Conservation (phyloP, 371 early-diverging fungal species). For the Mucor sp. region DNA sequence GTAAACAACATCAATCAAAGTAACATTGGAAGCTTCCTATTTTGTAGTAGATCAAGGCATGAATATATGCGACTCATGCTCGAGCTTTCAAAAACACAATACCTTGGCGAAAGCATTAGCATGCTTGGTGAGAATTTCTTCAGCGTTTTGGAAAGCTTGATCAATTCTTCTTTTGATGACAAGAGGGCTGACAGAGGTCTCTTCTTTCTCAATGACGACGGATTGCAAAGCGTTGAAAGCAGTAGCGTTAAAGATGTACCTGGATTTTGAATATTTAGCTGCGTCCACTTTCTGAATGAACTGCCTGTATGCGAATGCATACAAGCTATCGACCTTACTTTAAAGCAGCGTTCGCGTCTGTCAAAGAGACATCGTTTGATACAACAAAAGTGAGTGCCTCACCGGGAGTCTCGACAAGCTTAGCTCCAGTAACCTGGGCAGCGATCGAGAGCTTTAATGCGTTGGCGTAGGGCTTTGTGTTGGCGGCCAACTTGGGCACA, state of each 20-base stretch:
- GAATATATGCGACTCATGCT: not conserved
- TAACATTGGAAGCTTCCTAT: constrained; percentile 32
- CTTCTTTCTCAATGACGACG: constrained; percentile 44
- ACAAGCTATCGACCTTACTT: constrained; percentile 24
- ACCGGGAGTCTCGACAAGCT: constrained; percentile 29
- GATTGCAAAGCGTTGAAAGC: constrained; percentile 33
- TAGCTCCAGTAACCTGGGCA: constrained; percentile 31
- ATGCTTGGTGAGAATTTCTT: constrained; percentile 21
- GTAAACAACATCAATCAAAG: constrained; percentile 37
- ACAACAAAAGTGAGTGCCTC: constrained; percentile 30
- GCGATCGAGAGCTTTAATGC: constrained; percentile 42
- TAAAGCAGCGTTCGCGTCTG: constrained; percentile 46
- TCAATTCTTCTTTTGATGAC: constrained; percentile 39
- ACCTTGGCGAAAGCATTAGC: constrained; percentile 36
- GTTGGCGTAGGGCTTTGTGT: constrained; percentile 38
- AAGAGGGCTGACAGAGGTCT: constrained; percentile 27
- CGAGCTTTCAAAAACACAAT: not conserved
- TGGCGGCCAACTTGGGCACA: constrained; percentile 39
- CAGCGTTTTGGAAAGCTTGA: constrained; percentile 35
- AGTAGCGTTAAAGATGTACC: constrained; percentile 34
- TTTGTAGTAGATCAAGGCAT: not conserved
- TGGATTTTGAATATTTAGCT: not conserved
- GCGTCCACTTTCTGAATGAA: not conserved
- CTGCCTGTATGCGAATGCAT: not conserved
- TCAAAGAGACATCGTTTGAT: constrained; percentile 21